Percentiles rank a stretch among this genome's conserved stretches.
Conservation (phyloP, 2,329 filamentous ascomycete genomes). For the Parastagonospora nodorum region DNA sequence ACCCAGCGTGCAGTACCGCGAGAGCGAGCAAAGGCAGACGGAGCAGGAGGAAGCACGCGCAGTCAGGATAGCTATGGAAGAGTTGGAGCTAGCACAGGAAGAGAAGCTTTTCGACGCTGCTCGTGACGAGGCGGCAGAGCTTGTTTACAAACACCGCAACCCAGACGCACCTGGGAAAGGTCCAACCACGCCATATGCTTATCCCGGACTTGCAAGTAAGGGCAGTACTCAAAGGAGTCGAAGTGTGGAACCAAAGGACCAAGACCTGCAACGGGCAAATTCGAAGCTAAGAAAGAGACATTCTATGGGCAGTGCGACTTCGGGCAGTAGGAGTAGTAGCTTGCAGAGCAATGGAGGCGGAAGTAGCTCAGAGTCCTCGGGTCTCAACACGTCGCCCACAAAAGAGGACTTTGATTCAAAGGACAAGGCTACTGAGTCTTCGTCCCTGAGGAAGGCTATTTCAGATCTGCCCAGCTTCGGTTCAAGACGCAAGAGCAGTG, state of each 20-base stretch:
- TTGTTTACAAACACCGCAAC: slow-evolving; percentile 78
- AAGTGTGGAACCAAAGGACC: slow-evolving; percentile 41
- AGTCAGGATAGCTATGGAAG: slow-evolving; percentile 72
- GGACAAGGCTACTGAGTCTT: slow-evolving; percentile 30
- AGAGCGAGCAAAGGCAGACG: slow-evolving; percentile 76
- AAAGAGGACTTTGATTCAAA: slow-evolving; percentile 22
- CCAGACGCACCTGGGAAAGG: slow-evolving; percentile 68
- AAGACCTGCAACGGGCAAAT: slow-evolving; percentile 39
- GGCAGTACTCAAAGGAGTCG: slow-evolving; percentile 69
- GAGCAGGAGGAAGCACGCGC: slow-evolving; percentile 78
- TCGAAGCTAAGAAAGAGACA: slow-evolving; percentile 43
- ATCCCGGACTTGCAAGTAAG: slow-evolving; percentile 66
- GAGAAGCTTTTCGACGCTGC: slow-evolving; percentile 70
- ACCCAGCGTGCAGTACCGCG: slow-evolving; percentile 69
- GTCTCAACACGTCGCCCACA: slow-evolving; percentile 25
- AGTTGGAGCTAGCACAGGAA: slow-evolving; percentile 71
- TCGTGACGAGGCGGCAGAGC: slow-evolving; percentile 75
- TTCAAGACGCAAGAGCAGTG: slow-evolving; percentile 63
- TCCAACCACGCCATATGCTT: slow-evolving; percentile 55
- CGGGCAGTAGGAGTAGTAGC: slow-evolving; percentile 45
- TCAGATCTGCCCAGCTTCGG: slow-evolving; percentile 36
- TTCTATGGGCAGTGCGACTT: slow-evolving; percentile 42
- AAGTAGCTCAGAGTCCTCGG: slow-evolving; percentile 35
- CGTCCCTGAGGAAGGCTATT: slow-evolving; percentile 41
- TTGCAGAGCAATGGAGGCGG: slow-evolving; percentile 43